Base-by-base conservation (phyloP, 2,329 filamentous ascomycete species). In the Dendryphion nanum region DNA sequence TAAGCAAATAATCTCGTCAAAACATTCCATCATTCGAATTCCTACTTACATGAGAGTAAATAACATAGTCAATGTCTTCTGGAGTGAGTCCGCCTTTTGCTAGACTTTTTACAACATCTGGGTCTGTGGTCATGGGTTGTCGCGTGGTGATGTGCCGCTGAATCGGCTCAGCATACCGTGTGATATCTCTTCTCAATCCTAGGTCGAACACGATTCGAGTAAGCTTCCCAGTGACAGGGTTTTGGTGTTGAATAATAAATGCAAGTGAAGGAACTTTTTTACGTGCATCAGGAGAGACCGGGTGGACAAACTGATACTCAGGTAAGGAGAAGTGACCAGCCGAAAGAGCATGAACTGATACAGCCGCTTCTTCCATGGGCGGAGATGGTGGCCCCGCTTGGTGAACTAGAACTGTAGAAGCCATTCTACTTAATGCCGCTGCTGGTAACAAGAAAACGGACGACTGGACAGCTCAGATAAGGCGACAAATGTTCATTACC, bases 171-270 rank as follows among this genome's bases (percentile, higher is more conserved):
- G 70, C 60, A 51, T 80, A 80, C 34, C 61, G 58, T 13, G 53
- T 53, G 5, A 70, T 44, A 21, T 75, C 65, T 34, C 68, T 63
- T 36, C 75, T 71, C 19, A 79, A 51, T 1, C 77, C 76, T 1
- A 81, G 63, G 42, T 81, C 77, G 50, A 79, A 80, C 24, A 80
- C 58, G 5, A 79, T 65, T 37, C 52, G 63, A 45, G 59, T 63
- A 1, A 50, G 45, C 18, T 61, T 62, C 4, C 60, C 59, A 4
- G 61, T 61, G 14, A 55, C 51, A 15, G 53, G 53, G 4, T 68
- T 60, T 2, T 61, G 59, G 48, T 79, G 76, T n/a, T 68, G 69
- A 28, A 80, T 69, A 3, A 80, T 64, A 44, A 79, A 80, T 0
- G 69, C 68, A 5, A 81, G 61, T 0, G 75, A 79, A 0, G 76